Conservation (phyloP, 2,329 filamentous ascomycete species). For the Tolypocladium tropicale region DNA sequence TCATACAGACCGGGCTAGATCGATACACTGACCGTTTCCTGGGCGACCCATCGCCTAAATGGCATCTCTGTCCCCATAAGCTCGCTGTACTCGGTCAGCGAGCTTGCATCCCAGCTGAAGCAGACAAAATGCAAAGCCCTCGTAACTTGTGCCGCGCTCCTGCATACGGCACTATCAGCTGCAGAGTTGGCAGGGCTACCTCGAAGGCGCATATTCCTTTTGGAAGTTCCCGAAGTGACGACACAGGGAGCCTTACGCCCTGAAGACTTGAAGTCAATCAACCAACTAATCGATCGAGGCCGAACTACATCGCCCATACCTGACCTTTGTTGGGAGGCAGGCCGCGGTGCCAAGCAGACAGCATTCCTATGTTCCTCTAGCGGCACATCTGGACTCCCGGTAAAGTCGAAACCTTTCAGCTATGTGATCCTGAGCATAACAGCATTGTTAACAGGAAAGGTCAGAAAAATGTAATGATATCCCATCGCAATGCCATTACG, state of each 20-base stretch:
- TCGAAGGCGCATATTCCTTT: neutral
- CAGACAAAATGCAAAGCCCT: neutral
- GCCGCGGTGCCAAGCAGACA: neutral
- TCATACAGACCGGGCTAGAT: neutral
- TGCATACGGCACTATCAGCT: neutral
- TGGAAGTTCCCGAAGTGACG: neutral
- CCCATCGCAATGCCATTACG: neutral
- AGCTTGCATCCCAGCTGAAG: neutral
- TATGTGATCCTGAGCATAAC: neutral
- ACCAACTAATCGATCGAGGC: neutral
- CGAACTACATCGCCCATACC: neutral
- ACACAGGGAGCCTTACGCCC: neutral
- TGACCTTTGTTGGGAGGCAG: neutral
- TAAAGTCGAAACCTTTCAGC: neutral
- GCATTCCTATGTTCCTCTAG: neutral
- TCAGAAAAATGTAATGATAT: neutral
- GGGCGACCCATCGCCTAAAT: neutral
- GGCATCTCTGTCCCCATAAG: neutral
- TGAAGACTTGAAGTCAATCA: neutral
- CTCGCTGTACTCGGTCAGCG: neutral
- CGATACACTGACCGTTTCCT: neutral
- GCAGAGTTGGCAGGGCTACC: neutral
- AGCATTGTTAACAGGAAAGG: no score
- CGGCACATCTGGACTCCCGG: neutral
- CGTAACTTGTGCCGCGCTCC: neutral